These are phyloP conservation scores for Dryadomyces quercus-mongolicae DNA, from an alignment of 2,329 filamentous ascomycete genomes.

Conservation along the genomic window DNA sequence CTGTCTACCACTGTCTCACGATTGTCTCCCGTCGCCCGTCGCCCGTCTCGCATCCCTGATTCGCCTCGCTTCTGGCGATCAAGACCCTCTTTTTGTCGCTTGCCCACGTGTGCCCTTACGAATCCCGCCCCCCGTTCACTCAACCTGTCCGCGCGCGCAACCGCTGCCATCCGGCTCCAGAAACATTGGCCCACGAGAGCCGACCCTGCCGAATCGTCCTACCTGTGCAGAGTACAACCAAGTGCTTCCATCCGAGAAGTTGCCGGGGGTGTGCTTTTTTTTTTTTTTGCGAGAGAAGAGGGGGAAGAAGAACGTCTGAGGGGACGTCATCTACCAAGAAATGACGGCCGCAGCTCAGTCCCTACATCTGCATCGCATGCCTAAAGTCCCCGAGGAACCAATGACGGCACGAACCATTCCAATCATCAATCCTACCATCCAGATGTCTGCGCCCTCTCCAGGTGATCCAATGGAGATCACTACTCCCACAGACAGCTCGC, in stretches of 20 bases:
- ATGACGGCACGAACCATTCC: conserved; percentile 43
- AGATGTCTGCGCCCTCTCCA: conserved; percentile 45
- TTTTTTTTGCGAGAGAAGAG: too few relatives aligned
- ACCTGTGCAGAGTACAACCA: not conserved
- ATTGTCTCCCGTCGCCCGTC: not conserved
- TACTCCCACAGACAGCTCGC: conserved; percentile 35
- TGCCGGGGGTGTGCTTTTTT: too few relatives aligned
- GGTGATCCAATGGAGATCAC: conserved; percentile 52
- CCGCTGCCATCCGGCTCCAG: not conserved
- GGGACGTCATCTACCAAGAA: conserved; percentile 11
- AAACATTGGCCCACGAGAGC: not conserved
- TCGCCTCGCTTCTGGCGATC: not conserved
- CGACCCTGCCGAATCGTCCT: not conserved
- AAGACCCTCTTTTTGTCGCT: not conserved
- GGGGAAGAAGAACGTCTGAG: too few relatives aligned
- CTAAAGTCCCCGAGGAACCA: conserved; percentile 29
- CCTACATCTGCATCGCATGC: conserved; percentile 28
- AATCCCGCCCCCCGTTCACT: too few relatives aligned
- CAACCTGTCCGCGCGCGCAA: not conserved
- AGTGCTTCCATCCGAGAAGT: not conserved
- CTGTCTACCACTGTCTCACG: not conserved
- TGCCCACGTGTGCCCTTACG: too few relatives aligned
- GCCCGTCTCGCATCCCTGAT: not conserved
- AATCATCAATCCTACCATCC: conserved; percentile 43
- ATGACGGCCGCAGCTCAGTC: conserved; percentile 43